Evolutionary conservation across 2,329 filamentous ascomycete genomes (phyloP), one percentile per base, ranked within the genome.

Genomic region (Colletotrichum kahawae): DNA sequence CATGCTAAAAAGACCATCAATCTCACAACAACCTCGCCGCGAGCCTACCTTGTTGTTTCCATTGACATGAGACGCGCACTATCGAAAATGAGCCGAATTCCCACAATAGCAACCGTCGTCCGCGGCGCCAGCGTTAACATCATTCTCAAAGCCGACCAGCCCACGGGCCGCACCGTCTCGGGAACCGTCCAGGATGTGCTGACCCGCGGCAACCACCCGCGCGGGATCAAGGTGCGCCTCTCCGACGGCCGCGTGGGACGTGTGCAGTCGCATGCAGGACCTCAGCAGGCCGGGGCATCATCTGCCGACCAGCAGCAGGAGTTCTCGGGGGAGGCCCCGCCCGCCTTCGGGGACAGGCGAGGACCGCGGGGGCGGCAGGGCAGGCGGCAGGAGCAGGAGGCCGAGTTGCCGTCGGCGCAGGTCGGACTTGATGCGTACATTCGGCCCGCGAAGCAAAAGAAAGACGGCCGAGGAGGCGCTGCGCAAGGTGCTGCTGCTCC

Each of bases 151-250:
- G 87, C 90, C 76, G 94, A 96, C 82, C 94, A 96, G 81, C 90
- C 90, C 2, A 95, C 93, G 0, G 94, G 94, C 8, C 89, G 90
- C 60, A 92, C 95, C 79, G 94, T 95, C 2, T 86, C 88, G 59
- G 94, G 94, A 29, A 83, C 88, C 7, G 91, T 96, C 2, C 88
- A 89, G 67, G 90, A 95, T 60, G 82, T 96, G 0, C 87, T 96
- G 63, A 96, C 94, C 3, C 87, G 90, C 2, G 93, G 93, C 31
- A 91, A 96, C 78, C 94, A 96, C 79, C 93, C 93, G 4, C 89
- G 93, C 12, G 94, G 94, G 43, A 94, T 96, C 85, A 96, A 96
- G 83, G 94, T 96, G 29, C 90, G 94, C 4, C 86, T 96, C 7
- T 84, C 86, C 2, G 93, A 94, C 81, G 94, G 94, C 2, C 88